Evolutionary conservation across 257 asterid species (phyloP).

Genomic region (Salvia splendens): DNA sequence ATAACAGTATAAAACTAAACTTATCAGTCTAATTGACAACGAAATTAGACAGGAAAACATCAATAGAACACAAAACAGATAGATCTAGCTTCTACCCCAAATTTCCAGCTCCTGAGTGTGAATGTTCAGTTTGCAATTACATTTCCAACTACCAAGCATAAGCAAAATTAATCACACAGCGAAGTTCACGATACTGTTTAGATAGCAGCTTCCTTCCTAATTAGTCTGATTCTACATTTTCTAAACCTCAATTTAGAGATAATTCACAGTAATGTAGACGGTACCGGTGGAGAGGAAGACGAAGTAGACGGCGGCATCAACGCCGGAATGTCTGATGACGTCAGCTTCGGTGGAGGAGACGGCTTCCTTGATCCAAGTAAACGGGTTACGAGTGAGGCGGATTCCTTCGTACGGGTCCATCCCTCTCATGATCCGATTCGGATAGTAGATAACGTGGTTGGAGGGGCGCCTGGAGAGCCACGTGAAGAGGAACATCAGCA

Average conservation of each 20-base stretch:
- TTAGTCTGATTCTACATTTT: background rate
- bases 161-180: background rate
- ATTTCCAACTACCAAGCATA: background rate
- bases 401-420: slow-evolving; percentile 74
- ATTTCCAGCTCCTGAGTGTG: too few species aligned
- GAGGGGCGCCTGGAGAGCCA: slow-evolving; percentile 74
- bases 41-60: background rate
- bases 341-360: slow-evolving; percentile 76
- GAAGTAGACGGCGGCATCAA: slow-evolving; percentile 94
- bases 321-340: slow-evolving; percentile 71
- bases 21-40: background rate
- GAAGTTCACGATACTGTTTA: too few species aligned
- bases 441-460: slow-evolving; percentile 67
- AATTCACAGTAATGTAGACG: background rate
- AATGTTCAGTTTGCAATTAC: background rate
- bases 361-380: slow-evolving; percentile 88
- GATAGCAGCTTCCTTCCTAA: too few species aligned
- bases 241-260: slow-evolving; percentile 6
- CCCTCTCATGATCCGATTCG: slow-evolving; percentile 77
- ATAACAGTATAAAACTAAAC: background rate
- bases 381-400: slow-evolving; percentile 64
- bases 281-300: slow-evolving; percentile 84
- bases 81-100: background rate
- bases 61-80: background rate
- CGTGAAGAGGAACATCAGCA: slow-evolving; percentile 67